These are phyloP conservation scores for Arthrobotrys megalospora DNA, from an alignment of 2,329 filamentous ascomycete species.

Conservation along the genomic window DNA sequence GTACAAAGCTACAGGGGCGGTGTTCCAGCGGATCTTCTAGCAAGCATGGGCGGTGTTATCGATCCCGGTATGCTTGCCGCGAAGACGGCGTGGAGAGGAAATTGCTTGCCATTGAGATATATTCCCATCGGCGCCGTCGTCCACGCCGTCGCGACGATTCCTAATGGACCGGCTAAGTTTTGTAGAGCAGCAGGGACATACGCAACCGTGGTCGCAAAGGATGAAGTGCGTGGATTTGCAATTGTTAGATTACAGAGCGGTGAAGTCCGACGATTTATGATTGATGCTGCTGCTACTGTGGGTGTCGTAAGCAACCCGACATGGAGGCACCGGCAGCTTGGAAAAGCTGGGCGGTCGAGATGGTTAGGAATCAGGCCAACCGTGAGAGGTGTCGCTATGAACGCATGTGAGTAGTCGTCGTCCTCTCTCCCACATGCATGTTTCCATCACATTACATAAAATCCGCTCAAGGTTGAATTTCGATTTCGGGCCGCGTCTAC, in stretches of 20 bases:
- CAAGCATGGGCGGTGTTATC: slow-evolving; percentile 90
- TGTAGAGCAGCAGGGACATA: slow-evolving; percentile 96
- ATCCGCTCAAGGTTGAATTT: slow-evolving; percentile 6
- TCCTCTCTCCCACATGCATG: background rate
- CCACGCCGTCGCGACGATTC: slow-evolving; percentile 86
- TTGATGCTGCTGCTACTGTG: slow-evolving; percentile 93
- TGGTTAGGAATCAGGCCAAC: slow-evolving; percentile 96
- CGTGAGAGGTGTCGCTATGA: slow-evolving; percentile 98
- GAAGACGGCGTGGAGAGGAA: slow-evolving; percentile 92
- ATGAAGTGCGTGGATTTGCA: slow-evolving; percentile 82
- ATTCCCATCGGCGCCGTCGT: slow-evolving; percentile 94
- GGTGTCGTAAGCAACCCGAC: slow-evolving; percentile 94
- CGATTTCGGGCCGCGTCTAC: slow-evolving; percentile 17
- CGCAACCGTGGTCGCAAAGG: slow-evolving; percentile 89
- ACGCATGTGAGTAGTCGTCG: slow-evolving; percentile 78
- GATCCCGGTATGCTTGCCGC: slow-evolving; percentile 97
- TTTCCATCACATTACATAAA: slow-evolving; percentile 12
- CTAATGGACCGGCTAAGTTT: slow-evolving; percentile 84
- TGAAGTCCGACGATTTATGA: slow-evolving; percentile 89
- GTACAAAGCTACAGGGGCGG: slow-evolving; percentile 93
- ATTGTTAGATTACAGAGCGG: slow-evolving; percentile 91
- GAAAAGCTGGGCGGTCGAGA: slow-evolving; percentile 92
- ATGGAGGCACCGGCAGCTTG: slow-evolving; percentile 89
- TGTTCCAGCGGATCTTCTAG: slow-evolving; percentile 87
- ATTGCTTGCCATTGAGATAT: slow-evolving; percentile 95